Evolutionary conservation across 768 basidiomycete genomes (phyloP), one percentile per base, ranked within the genome.

Genomic region (Tephrocybe sp.): DNA sequence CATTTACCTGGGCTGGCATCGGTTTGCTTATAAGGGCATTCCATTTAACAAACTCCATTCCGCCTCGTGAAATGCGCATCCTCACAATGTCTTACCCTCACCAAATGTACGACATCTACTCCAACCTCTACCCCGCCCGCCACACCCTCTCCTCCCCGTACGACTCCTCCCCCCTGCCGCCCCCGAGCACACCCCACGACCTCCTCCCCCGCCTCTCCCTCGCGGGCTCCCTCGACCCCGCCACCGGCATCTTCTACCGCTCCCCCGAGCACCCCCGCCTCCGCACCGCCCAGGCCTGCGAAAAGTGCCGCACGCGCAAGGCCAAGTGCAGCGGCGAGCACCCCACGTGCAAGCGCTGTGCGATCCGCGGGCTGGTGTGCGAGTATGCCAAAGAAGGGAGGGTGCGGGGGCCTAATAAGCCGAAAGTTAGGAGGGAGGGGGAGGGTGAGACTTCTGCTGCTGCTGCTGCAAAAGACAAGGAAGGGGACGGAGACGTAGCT

Each of bases 271-370:
- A 84, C 49, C 78, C 84, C 1, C 76, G 86, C 0, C 66, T 86
- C 25, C 77, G 87, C 42, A 89, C 87, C 0, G 80, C 82, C 0
- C 86, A 88, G 59, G 86, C 86, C 3, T 89, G 87, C 65, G 83
- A 88, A 59, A 85, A 85, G 61, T 89, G 87, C 62, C 77, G 87
- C 12, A 73, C 73, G 1, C 69, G 86, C 42, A 90, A 89, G 64
- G 86, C 84, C 25, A 90, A 89, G 84, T 89, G 87, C 64, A 83
- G 79, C 53, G 86, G 87, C 32, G 83, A 86, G 28, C 82, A 83
- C 45, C 86, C 87, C 0, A 64, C 78, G 0, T 90, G 87, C 63
- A 75, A 81, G 56, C 81, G 88, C 9, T 89, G 87, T 63, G 61
- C 75, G 5, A 68, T 65, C 3, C 72, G 84, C 5, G 80, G 84